Base-by-base conservation (phyloP, 139 green algal genomes). In the Eudorina sp. region DNA sequence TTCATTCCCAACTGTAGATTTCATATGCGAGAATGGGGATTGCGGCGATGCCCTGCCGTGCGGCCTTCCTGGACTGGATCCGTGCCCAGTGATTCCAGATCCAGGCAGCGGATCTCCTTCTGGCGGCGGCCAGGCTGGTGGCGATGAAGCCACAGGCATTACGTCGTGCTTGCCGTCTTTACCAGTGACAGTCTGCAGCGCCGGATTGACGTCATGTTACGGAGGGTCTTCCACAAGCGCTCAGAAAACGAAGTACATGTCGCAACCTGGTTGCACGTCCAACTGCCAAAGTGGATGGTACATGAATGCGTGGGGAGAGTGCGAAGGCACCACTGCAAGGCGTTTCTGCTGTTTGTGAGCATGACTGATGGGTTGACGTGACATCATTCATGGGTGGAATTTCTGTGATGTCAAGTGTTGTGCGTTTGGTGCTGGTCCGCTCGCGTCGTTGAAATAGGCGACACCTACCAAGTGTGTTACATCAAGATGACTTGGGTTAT, bases 1-100 rank as follows among this genome's bases (percentile, higher is more conserved):
- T 29, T 19, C 55, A 31, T 19, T 66, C 19, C 29, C n/a, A 6
- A 16, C 36, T 60, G 73, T 31, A 81, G 73, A 64, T 45, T 23
- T 81, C 27, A 81, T 81, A 43, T 81, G 73, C 73, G 73, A 81
- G 45, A 27, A 25, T 40, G 73, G 73, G 27, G 73, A 62, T 27
- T 81, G 73, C 27, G 73, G 73, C 7, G 73, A 81, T 6, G 2
- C 45, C n/a, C 41, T 81, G 25, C 23, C 43, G 6, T 81, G 73
- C 45, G 73, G 73, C 27, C 13, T 45, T 27, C 19, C 23, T 0
- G 43, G 46, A 43, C 27, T 31, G 2, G 45, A 5, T 8, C 13
- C 43, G 14, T 81, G 73, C 73, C 43, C 73, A 46, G 19, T 29
- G n/a, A n/a, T n/a, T 29, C 46, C 66, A 3, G 19, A 38, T 11